phyloP scores from a whole-genome alignment of 148 eudicot genomes.

The Mesembryanthemum crystallinum region DNA sequence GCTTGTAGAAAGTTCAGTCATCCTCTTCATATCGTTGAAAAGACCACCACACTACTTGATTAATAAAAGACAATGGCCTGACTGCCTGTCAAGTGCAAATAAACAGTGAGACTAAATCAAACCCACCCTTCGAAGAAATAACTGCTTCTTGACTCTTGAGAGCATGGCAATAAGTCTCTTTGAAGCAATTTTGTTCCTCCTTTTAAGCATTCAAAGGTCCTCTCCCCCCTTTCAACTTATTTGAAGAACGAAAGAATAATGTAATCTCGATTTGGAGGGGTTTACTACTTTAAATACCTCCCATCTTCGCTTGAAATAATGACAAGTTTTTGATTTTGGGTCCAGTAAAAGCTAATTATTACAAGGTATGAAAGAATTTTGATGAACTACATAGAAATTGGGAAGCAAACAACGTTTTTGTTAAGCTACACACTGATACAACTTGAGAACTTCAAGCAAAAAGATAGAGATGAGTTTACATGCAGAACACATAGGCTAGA shows the following conservation, averaged over 20 bases:
- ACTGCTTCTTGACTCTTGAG: background rate
- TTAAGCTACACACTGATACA: background rate
- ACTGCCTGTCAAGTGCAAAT: background rate
- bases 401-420: too few relatives aligned
- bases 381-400: too few relatives aligned
- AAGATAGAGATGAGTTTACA: background rate
- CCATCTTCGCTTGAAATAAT: background rate
- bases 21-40: background rate
- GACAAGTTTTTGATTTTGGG: too few relatives aligned
- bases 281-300: background rate
- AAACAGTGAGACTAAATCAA: background rate
- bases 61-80: background rate
- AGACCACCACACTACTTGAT: background rate
- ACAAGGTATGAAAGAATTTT: too few relatives aligned
- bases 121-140: background rate
- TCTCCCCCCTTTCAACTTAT: background rate
- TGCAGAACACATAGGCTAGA: background rate
- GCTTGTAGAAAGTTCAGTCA: background rate
- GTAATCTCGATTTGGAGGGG: background rate
- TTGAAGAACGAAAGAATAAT: background rate
- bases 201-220: background rate
- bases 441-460: background rate
- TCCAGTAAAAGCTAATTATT: too few relatives aligned
- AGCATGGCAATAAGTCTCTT: background rate
- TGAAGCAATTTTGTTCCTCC: background rate